Evolutionary conservation across 352 stramenopile species (phyloP), one percentile per base, ranked within the genome.

Genomic region (Pythium chondricola): DNA sequence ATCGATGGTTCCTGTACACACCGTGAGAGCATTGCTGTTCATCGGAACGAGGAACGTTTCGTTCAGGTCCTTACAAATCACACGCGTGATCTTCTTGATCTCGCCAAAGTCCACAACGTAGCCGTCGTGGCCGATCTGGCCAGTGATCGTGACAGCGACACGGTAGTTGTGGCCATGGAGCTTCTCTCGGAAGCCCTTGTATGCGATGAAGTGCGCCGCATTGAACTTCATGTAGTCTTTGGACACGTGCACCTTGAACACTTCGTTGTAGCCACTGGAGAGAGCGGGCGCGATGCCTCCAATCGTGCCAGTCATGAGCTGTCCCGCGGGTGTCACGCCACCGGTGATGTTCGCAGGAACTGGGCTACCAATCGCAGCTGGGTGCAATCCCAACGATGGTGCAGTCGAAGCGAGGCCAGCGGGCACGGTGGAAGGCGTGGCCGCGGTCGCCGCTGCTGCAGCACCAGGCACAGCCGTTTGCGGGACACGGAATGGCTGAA

Each of bases 41-140:
- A 95, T 97, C 0, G 96, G 96, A 48, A 96, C 96, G 7, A 99
- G 71, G 62, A 99, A 98, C 29, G 94, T 93, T 67, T 99, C 95
- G 67, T 99, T 98, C 55, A 98, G 61, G 55, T 96, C 72, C 64
- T 97, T 98, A 71, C 96, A 98, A 41, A 98, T 85, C 11, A 91
- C 78, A 24, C 90, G 83, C 18, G 77, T 85, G 36, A 97, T 96
- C 63, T 93, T 95, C 67, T 99, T 99, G 54, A 99, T 94, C 51
- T 98, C 86, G 29, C 96, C 96, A 85, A 98, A 99, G 66, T 99
- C 96, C 14, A 99, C 61, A 8, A 99, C 85, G 57, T 99, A 99
- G 48, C 96, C 96, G 67, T 99, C 96, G 7, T 61, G 41, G 2
- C 88, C 86, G 45, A 98, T 78, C 29, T 67, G 58, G 21, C 81